Base-by-base conservation (phyloP, 2,329 filamentous ascomycete genomes). In the Ophiosphaerella korrae region DNA sequence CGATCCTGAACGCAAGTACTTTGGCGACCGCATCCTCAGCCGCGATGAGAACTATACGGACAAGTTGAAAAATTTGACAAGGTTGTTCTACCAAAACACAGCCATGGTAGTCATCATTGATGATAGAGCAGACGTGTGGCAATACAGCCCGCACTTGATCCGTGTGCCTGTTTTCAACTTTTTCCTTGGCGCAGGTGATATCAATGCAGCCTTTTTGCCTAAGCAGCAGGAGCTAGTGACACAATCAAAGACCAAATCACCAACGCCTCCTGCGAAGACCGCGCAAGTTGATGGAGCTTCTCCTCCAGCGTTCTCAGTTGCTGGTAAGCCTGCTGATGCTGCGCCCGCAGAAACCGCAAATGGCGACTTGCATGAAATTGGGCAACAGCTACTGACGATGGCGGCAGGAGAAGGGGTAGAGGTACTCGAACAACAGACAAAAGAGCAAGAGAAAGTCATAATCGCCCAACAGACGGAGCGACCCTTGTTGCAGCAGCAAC, bases 21-120 rank as follows among this genome's bases (percentile, higher is more conserved):
- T 99, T 72, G 93, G 90, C 34, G 92, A 97, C 74, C 86, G 94
- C 48, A 92, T 99, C 64, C 89, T 99, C 67, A 97, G 93, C 74
- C 88, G 94, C 66, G 93, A 97, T 71, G 94, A 99, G 76, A 99
- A 95, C 70, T 93, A 93, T 47, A 97, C 89, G 72, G 87, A 97
- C 73, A 90, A 88, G 2, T 87, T 89, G 52, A 99, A 99, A 80
- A 94, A 87, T 61, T 78, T 99, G 26, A 89, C 94, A 68, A 85
- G 94, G 7, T 76, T 99, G 12, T 99, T 99, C 72, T 94, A 95
- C 5, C 90, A 96, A 52, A 95, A 95, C 74, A 97, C 93, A 5
- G 93, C 96, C 74, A 99, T 99, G 94, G 95, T 97, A 1, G 92
- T 97, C 51, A 97, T 99, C 64, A 99, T 99, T 59, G 94, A 99